phyloP scores from a whole-genome alignment of 306 rosid species.

The Ammopiptanthus mongolicus region DNA sequence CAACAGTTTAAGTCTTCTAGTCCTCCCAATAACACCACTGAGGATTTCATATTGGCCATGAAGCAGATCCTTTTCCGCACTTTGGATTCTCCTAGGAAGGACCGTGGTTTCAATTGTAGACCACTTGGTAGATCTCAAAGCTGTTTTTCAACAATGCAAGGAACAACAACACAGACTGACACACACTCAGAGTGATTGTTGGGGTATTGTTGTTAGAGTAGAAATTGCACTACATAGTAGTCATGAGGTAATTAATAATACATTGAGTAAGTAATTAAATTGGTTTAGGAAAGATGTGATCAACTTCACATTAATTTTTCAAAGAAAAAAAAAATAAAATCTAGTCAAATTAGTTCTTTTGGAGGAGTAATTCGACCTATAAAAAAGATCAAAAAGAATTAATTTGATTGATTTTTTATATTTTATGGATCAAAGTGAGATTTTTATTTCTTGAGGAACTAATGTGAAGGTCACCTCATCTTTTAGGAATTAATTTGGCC shows the following conservation, averaged over 20 bases:
- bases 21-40: constrained; percentile 42
- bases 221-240: not conserved
- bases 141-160: constrained; percentile 44
- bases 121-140: constrained; percentile 54
- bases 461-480: no score
- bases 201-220: not conserved
- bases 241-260: not conserved
- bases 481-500: no score
- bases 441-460: no score
- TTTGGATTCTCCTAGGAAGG: constrained; percentile 48
- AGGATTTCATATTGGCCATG: constrained; percentile 51
- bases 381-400: no score
- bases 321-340: no score
- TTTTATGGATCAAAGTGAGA: no score
- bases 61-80: constrained; percentile 57
- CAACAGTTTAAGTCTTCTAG: constrained; percentile 49
- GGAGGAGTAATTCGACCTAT: no score
- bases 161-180: not conserved
- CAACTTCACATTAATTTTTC: no score
- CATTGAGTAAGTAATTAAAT: not conserved
- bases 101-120: constrained; percentile 21
- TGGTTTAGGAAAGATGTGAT: no score
- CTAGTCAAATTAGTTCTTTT: no score
- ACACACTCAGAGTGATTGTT: constrained; percentile 12
- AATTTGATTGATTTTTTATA: no score